phyloP scores from a whole-genome alignment of 106 monocot species.

The Allium sativum region DNA sequence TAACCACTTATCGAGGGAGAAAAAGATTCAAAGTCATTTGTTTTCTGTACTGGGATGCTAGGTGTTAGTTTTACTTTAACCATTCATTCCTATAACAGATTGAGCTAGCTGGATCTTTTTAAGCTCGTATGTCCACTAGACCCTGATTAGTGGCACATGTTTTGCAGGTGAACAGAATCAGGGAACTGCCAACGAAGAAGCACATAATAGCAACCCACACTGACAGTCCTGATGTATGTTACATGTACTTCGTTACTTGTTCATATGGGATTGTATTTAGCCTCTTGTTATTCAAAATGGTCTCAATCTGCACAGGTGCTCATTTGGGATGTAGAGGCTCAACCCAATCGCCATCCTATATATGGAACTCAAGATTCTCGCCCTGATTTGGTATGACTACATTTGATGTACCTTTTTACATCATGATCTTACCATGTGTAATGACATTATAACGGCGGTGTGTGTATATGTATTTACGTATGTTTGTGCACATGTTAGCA shows the following conservation, averaged over 20 bases:
- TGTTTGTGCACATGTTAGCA: too few relatives aligned
- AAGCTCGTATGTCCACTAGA: not conserved
- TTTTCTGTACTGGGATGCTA: not conserved
- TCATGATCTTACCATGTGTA: not conserved
- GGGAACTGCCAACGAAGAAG: constrained; percentile 86
- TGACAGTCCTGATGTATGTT: constrained; percentile 77
- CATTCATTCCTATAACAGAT: not conserved
- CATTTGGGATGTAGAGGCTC: constrained; percentile 87
- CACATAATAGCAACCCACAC: constrained; percentile 87
- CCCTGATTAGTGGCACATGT: not conserved
- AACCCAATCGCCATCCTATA: constrained; percentile 82
- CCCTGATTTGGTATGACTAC: constrained; percentile 59
- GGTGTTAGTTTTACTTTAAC: not conserved
- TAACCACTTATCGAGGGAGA: not conserved
- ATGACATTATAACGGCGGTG: not conserved
- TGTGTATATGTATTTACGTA: too few relatives aligned
- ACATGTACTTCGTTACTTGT: not conserved
- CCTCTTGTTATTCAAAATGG: not conserved
- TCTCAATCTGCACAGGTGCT: constrained; percentile 39
- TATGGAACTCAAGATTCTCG: constrained; percentile 57
- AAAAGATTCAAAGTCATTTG: not conserved
- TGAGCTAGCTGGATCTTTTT: not conserved
- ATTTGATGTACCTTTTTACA: not conserved
- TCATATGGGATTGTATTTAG: not conserved
- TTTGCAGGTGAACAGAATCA: constrained; percentile 86